Evolutionary conservation across 2,329 filamentous ascomycete species (phyloP).

Genomic region (Dichotomopilus funicola): DNA sequence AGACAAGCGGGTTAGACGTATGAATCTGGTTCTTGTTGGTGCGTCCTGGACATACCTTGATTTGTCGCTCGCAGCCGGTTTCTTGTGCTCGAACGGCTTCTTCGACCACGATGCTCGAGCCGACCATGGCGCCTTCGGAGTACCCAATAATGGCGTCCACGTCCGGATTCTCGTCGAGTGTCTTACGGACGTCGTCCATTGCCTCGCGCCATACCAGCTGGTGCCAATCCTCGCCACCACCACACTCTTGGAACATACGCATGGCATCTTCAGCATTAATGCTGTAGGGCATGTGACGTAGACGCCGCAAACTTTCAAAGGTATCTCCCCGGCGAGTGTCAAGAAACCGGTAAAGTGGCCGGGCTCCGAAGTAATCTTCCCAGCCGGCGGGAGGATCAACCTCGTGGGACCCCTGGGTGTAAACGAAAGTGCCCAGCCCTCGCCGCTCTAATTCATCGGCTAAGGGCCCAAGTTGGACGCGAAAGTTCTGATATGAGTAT

Average conservation of each 20-base stretch:
- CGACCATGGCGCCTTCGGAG: slow-evolving; percentile 26
- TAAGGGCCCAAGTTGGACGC: slow-evolving; percentile 24
- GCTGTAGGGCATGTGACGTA: slow-evolving; percentile 21
- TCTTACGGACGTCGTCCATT: slow-evolving; percentile 18
- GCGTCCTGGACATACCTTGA: slow-evolving; percentile 14
- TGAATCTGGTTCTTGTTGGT: neutral
- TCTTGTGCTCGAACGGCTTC: slow-evolving; percentile 7
- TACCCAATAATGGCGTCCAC: slow-evolving; percentile 23
- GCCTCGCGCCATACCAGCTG: slow-evolving; percentile 17
- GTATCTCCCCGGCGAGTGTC: slow-evolving; percentile 21
- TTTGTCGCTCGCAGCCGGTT: slow-evolving; percentile 11
- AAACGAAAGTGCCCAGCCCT: slow-evolving; percentile 20
- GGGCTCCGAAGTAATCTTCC: slow-evolving; percentile 25
- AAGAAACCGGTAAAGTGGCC: slow-evolving; percentile 24
- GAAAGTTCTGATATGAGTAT: slow-evolving; percentile 19
- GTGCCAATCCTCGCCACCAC: slow-evolving; percentile 15
- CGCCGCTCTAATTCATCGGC: slow-evolving; percentile 19
- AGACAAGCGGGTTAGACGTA: neutral
- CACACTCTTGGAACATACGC: slow-evolving; percentile 16
- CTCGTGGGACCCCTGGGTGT: slow-evolving; percentile 22
- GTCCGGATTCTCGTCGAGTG: slow-evolving; percentile 21
- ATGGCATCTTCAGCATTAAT: slow-evolving; percentile 23
- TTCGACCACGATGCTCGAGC: slow-evolving; percentile 20
- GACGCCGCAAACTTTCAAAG: slow-evolving; percentile 22
- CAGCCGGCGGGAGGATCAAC: slow-evolving; percentile 22